Base-by-base conservation (phyloP, 768 basidiomycete genomes). In the Lactifluus pinguis region DNA sequence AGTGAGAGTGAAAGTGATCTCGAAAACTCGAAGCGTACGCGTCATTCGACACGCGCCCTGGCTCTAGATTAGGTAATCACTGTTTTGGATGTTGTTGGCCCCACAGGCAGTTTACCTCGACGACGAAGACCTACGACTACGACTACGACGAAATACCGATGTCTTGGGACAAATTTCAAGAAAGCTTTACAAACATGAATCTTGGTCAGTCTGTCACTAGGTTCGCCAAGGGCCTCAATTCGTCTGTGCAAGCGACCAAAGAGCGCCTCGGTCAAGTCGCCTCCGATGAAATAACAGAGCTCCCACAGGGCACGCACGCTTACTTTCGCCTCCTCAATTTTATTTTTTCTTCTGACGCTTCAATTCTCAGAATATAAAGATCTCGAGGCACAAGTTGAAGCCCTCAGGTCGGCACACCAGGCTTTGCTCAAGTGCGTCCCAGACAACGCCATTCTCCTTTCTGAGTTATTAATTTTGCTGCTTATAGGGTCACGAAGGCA, bases 321-420 rank as follows among this genome's bases (percentile, higher is more conserved):
- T 11, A 42, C 30, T 49, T 10, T 19, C 34, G 4, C 29, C 7
- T 49, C n/a, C 19, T 25, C 41, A 6, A n/a, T 19, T 25, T n/a
- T 25, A 3, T 36, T 42, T 13, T 30, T 36, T 49, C 21, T 8
- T 59, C 39, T 42, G 10, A 51, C 21, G 13, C 32, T 36, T 55
- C 36, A 42, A 8, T 49, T 44, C 32, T 19, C 76, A 91, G 95
- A 99, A 73, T 99, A 98, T 80, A 94, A 87, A 69, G 92, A 95
- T 70, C 84, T 99, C 65, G 97, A 99, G 74, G 79, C 86, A 49
- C 87, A 92, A 58, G 97, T 98, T 44, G 97, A 99, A 74, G 92
- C 92, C 34, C 83, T 99, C 55, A 83, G 85, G 65, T 76, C 80
- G 49, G 87, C 91, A 5, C 93, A 95, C 70, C 69, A 87, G 55